Evolutionary conservation across 257 asterid genomes (phyloP).

Genomic region (Linaria vulgaris): DNA sequence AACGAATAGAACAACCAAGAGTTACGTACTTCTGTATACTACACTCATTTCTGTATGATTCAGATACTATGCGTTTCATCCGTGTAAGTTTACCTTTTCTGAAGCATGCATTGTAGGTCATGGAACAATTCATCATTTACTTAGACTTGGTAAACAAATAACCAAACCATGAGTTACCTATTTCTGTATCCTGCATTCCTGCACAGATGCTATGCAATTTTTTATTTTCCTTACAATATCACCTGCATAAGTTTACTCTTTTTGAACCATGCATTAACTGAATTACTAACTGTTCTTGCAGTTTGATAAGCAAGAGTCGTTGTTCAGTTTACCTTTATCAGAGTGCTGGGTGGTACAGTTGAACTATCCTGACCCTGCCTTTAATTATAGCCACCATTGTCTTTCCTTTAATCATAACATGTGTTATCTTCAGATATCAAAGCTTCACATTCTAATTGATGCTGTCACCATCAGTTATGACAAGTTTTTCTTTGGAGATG

Average conservation of each 20-base stretch:
- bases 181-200: background rate
- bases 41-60: conserved; percentile 6
- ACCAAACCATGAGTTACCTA: too few relatives aligned
- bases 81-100: too few relatives aligned
- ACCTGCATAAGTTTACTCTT: background rate
- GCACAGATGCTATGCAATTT: conserved; percentile 10
- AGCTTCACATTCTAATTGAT: conserved; percentile 85
- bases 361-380: conserved; percentile 12
- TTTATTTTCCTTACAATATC: conserved; percentile 11
- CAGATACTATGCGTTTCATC: conserved; percentile 9
- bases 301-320: conserved; percentile 67
- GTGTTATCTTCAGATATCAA: conserved; percentile 60
- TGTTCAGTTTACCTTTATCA: conserved; percentile 71
- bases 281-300: conserved; percentile 38
- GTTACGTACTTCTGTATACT: background rate
- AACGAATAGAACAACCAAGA: background rate
- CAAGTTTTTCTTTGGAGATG: conserved; percentile 88
- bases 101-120: too few relatives aligned
- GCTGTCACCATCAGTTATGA: conserved; percentile 79
- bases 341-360: conserved; percentile 98
- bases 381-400: conserved; percentile 13
- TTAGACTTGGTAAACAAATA: background rate
- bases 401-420: conserved; percentile 22
- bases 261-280: conserved; percentile 26
- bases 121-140: too few relatives aligned